Conservation (phyloP, 176 grass and related monocot species). For the Aegilops bicornis region DNA sequence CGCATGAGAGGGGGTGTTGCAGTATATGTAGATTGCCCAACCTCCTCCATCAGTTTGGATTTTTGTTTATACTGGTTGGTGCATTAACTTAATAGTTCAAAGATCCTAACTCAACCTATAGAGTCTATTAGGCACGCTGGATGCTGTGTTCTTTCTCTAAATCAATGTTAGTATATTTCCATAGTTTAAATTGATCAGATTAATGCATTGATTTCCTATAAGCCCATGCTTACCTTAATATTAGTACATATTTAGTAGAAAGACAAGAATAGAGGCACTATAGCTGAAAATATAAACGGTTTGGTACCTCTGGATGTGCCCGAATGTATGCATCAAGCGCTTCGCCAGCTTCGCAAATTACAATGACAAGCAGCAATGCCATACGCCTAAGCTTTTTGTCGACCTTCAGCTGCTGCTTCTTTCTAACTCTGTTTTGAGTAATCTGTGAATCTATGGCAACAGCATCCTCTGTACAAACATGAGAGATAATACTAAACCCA, state of each 20-base stretch:
- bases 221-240: no score
- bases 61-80: no score
- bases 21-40: no score
- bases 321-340: slow-evolving; percentile 26
- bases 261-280: not conserved
- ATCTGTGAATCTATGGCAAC: not conserved
- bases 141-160: no score
- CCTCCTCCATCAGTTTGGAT: no score
- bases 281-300: not conserved
- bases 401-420: not conserved
- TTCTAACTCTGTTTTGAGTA: not conserved
- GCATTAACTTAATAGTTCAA: no score
- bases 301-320: slow-evolving; percentile 10
- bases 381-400: not conserved
- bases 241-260: not conserved
- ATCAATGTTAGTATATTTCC: no score
- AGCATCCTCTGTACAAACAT: not conserved
- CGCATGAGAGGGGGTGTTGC: no score
- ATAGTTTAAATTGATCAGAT: no score
- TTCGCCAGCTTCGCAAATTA: slow-evolving; percentile 20
- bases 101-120: no score
- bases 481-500: not conserved
- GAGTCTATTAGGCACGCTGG: no score
- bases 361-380: not conserved
- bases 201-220: no score